These are phyloP conservation scores for Brassica carinata DNA, from an alignment of 345 rosid genomes.

Conservation along the genomic window DNA sequence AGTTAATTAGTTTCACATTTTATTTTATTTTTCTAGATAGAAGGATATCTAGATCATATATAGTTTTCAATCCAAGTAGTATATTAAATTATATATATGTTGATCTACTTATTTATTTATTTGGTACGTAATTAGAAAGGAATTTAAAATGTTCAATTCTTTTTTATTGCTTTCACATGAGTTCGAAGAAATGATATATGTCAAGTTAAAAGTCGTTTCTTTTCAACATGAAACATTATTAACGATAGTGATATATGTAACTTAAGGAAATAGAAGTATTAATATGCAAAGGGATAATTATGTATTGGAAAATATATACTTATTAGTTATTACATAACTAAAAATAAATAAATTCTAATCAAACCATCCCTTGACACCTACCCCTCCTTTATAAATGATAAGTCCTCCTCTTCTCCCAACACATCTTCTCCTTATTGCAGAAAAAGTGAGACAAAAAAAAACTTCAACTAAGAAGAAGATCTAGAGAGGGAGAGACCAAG, in stretches of 20 bases:
- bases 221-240: slow-evolving; percentile 15
- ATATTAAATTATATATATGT: not conserved
- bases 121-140: not conserved
- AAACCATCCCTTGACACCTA: slow-evolving; percentile 42
- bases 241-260: slow-evolving; percentile 25
- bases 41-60: not conserved
- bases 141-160: not conserved
- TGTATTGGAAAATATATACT: not conserved
- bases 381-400: slow-evolving; percentile 35
- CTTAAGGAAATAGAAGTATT: not conserved
- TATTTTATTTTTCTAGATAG: not conserved
- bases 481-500: slow-evolving; percentile 14
- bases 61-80: not conserved
- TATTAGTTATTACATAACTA: not conserved
- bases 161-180: slow-evolving; percentile 22
- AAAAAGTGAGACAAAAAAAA: slow-evolving; percentile 32
- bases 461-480: slow-evolving; percentile 2
- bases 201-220: slow-evolving; percentile 15
- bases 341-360: not conserved
- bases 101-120: not conserved
- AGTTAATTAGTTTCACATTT: not conserved
- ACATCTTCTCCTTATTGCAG: slow-evolving; percentile 32
- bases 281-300: slow-evolving; percentile 10
- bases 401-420: slow-evolving; percentile 25
- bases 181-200: slow-evolving; percentile 13